A percentile compares a stretch with the other conserved stretches of the same genome.
Evolutionary conservation across 192 early-diverging fungal species (phyloP).

Genomic region (Anaeromyces robustus): DNA sequence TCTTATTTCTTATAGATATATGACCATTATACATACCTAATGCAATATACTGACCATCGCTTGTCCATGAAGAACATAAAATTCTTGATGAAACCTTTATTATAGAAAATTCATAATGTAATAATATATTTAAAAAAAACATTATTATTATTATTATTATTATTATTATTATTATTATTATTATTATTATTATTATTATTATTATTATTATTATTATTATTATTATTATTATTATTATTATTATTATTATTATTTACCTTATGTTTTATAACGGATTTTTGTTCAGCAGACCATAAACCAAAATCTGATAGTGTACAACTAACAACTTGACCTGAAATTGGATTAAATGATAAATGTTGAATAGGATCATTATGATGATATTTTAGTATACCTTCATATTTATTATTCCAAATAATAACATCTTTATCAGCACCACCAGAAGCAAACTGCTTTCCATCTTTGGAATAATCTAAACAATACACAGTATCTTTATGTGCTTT

Average conservation of each 20-base stretch:
- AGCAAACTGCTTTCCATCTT: constrained; percentile 21
- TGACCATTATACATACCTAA: constrained; percentile 36
- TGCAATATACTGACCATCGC: constrained; percentile 38
- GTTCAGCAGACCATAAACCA: constrained; percentile 36
- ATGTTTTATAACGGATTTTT: constrained; percentile 31
- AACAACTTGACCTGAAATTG: constrained; percentile 25
- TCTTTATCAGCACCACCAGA: constrained; percentile 43
- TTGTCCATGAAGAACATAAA: constrained; percentile 25
- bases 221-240: neutral
- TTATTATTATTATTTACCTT: constrained; percentile 17
- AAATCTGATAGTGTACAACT: constrained; percentile 34
- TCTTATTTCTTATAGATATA: constrained; percentile 27
- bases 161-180: no score
- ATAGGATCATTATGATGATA: constrained; percentile 39
- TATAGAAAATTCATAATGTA: no score
- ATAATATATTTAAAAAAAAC: no score
- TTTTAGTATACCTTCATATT: constrained; percentile 31
- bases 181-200: neutral
- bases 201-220: neutral
- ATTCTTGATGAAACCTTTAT: constrained; percentile 28
- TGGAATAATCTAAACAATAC: constrained; percentile 15
- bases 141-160: no score
- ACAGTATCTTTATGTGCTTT: constrained; percentile 39
- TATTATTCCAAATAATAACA: constrained; percentile 39
- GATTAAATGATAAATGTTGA: constrained; percentile 26